Evolutionary conservation across 768 basidiomycete species (phyloP), one percentile per base, ranked within the genome.

Genomic region (Panus rudis): DNA sequence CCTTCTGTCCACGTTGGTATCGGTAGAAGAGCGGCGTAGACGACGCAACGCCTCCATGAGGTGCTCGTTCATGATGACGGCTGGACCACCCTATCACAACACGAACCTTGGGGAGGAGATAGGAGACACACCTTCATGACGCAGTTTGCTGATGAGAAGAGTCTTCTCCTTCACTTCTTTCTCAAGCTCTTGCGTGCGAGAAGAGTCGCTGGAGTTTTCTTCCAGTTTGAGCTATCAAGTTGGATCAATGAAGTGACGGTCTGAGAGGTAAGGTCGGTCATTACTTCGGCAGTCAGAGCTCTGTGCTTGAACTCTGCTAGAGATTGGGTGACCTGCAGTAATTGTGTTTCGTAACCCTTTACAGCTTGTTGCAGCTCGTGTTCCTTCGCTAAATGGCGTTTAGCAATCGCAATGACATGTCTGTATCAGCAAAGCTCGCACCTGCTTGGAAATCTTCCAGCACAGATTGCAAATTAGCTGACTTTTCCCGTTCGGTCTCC

Each of bases 21-120:
- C 78, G 6, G 87, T 77, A 0, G 89, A 82, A 46, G 81, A 88
- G 51, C 83, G 84, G 35, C 91, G 81, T 39, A 99, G 73, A 19
- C 96, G 83, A 11, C 94, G 88, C n/a, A 99, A 76, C 3, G 96
- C 96, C 63, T 98, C 94, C 55, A 92, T 96, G 10, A 99, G 72
- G 56, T 99, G 96, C 58, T 98, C 96, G 52, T 98, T 98, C 59
- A 93, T 81, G 46, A 97, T 94, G 12, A 99, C 92, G 39, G 86
- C 94, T 94, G 51, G 11, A 49, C 17, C 17, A 25, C n/a, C 20
- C 32, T 39, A 44, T 33, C 21, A 41, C 33, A 25, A n/a, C n/a
- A n/a, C n/a, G n/a, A n/a, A n/a, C 52, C 43, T 22, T 35, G 41
- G n/a, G 47, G 33, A 35, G 19, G 13, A 24, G 24, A 34, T 1